phyloP scores from a whole-genome alignment of 345 rosid species.

The Murraya paniculata region DNA sequence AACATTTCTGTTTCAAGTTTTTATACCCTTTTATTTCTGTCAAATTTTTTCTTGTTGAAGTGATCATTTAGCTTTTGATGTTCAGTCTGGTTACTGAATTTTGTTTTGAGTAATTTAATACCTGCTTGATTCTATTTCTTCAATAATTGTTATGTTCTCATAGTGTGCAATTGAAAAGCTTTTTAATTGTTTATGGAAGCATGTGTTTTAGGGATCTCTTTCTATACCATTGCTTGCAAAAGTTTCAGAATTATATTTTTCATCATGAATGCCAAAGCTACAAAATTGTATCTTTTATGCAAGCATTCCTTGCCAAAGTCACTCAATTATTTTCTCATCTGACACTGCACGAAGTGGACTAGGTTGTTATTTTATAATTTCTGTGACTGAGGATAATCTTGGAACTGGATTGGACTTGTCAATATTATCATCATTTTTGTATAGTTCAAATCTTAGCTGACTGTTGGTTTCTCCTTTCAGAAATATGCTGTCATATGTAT shows the following conservation, averaged over 20 bases:
- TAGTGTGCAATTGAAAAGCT: not conserved
- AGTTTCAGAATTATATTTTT: not conserved
- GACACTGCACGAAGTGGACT: not conserved
- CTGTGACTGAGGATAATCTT: not conserved
- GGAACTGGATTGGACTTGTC: not conserved
- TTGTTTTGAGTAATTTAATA: not conserved
- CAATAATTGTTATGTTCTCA: not conserved
- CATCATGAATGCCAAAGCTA: not conserved
- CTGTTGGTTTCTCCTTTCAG: constrained; percentile 33
- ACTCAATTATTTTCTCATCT: not conserved
- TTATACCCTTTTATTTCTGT: not conserved
- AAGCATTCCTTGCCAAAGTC: not conserved
- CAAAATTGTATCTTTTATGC: not conserved
- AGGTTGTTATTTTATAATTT: not conserved
- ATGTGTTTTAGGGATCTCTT: not conserved
- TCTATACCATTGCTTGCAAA: not conserved
- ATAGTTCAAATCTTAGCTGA: constrained; percentile 11
- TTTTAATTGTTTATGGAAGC: not conserved
- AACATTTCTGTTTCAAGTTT: not conserved
- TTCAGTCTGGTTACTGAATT: not conserved
- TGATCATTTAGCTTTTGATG: not conserved
- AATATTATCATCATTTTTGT: not conserved
- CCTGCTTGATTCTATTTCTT: not conserved
- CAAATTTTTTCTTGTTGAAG: not conserved
- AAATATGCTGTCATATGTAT: constrained; percentile 65